Conservation (phyloP, 192 early-diverging fungal genomes). For the Backusella westeae region DNA sequence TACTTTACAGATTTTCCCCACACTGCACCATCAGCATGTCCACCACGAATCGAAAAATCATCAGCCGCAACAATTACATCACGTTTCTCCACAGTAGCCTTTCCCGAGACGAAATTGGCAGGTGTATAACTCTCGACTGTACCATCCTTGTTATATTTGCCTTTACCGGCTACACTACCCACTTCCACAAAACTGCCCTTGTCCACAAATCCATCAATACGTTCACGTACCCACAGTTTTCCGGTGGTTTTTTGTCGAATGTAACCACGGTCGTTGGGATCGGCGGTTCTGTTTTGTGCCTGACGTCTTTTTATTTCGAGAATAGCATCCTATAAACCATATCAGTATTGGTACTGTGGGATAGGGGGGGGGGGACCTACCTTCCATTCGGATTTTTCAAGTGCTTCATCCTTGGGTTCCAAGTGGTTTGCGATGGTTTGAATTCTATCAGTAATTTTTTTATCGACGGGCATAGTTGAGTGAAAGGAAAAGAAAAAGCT, state of each 20-base stretch:
- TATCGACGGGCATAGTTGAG: not conserved
- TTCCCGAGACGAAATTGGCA: conserved; percentile 32
- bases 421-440: conserved; percentile 10
- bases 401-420: conserved; percentile 14
- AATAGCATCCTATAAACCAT: conserved; percentile 12
- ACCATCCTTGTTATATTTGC: conserved; percentile 28
- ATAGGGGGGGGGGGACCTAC: not conserved
- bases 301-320: conserved; percentile 21
- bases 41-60: conserved; percentile 41
- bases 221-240: conserved; percentile 33
- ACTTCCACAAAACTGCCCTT: conserved; percentile 27
- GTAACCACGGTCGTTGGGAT: conserved; percentile 27
- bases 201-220: conserved; percentile 33
- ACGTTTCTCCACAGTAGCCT: conserved; percentile 19
- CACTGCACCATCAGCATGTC: conserved; percentile 39
- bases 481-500: not conserved
- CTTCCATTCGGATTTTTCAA: conserved; percentile 38
- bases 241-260: conserved; percentile 36
- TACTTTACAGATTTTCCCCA: conserved; percentile 34
- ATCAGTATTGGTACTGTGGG: not conserved
- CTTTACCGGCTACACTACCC: conserved; percentile 32
- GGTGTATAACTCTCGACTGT: conserved; percentile 7
- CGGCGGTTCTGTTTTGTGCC: conserved; percentile 10
- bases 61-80: conserved; percentile 34
- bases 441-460: conserved; percentile 8